Base-by-base conservation (phyloP, 345 rosid genomes). In the Boechera divaricarpa region DNA sequence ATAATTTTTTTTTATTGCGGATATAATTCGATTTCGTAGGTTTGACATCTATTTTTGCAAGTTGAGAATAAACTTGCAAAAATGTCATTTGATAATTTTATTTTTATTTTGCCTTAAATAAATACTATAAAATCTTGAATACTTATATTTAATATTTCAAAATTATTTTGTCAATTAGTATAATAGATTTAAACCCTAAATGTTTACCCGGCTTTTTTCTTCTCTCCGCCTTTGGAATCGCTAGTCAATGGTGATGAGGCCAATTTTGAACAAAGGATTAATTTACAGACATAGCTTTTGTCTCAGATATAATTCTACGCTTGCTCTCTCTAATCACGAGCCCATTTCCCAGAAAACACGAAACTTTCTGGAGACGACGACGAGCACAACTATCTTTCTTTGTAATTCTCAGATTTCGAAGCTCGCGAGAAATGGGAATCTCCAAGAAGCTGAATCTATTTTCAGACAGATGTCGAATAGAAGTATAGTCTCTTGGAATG, bases 401-500 rank as follows among this genome's bases (percentile, higher is more conserved):
- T 90, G 90, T 81, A 92, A 92, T 73, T 78, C 86, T 82, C 87
- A 73, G 83, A 92, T 92, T 70, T 83, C 88, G 4, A 76, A 82
- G 73, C 82, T 86, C 68, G 92, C 94, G 2, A 83, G 83, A 69
- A 83, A 81, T 9, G 91, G 93, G 3, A 77, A 83, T 38, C 66
- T 88, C 39, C 63, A 78, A 75, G 83, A 79, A 70, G 87, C 96
- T 0, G 97, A 90, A 64, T 75, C 87, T 8, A 78, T 88, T 15
- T 92, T 92, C 77, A 79, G 63, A 26, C 75, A 87, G 7, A 88
- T 87, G 92, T 78, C 90, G 2, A 67, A 67, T 62, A 90, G 85
- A 81, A 90, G 13, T 57, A 69, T 85, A 6, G 82, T 92, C 32
- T 85, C 96, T 26, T 85, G 92, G 86, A 92, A 92, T n/a, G 93